A percentile compares a stretch with the other conserved stretches of the same genome.
These are phyloP conservation scores for Acacia crassicarpa DNA, from an alignment of 306 rosid genomes.

Conservation along the genomic window DNA sequence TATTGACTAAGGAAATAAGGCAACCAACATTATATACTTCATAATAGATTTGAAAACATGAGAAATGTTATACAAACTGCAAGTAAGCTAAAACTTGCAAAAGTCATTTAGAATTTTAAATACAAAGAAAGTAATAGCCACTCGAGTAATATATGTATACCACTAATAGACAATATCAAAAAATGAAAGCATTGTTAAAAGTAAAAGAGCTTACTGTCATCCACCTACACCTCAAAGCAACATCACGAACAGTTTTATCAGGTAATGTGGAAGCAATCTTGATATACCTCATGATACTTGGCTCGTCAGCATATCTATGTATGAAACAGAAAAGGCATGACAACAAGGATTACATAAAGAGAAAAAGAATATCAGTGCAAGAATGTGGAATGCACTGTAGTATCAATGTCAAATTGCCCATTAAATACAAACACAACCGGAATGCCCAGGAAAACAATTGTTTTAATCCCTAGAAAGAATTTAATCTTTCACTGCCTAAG, in stretches of 20 bases:
- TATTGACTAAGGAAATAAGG: constrained; percentile 5
- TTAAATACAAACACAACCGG: background rate
- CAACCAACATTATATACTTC: constrained; percentile 1
- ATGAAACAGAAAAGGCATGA: constrained; percentile 29
- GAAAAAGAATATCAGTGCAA: constrained; percentile 17
- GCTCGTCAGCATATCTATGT: constrained; percentile 80
- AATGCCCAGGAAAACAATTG: constrained; percentile 19
- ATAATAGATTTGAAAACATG: background rate
- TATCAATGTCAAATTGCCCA: too few species aligned
- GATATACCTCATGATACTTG: constrained; percentile 89
- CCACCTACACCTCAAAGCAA: constrained; percentile 99
- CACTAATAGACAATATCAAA: constrained; percentile 11
- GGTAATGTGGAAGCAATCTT: constrained; percentile 89
- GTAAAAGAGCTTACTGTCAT: constrained; percentile 75
- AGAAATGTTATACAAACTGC: background rate
- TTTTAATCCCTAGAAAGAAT: constrained; percentile 5
- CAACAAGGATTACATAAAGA: background rate
- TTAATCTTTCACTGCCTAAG: background rate
- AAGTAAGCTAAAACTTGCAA: background rate
- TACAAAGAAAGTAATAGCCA: background rate
- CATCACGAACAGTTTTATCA: constrained; percentile 98
- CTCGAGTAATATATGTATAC: background rate
- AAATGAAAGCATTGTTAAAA: constrained; percentile 23
- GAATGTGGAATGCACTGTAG: too few species aligned
- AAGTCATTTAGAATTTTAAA: background rate